Evolutionary conservation across 2,329 filamentous ascomycete genomes (phyloP), one percentile per base, ranked within the genome.

Genomic region (Aspergillus fumigatiaffinis): DNA sequence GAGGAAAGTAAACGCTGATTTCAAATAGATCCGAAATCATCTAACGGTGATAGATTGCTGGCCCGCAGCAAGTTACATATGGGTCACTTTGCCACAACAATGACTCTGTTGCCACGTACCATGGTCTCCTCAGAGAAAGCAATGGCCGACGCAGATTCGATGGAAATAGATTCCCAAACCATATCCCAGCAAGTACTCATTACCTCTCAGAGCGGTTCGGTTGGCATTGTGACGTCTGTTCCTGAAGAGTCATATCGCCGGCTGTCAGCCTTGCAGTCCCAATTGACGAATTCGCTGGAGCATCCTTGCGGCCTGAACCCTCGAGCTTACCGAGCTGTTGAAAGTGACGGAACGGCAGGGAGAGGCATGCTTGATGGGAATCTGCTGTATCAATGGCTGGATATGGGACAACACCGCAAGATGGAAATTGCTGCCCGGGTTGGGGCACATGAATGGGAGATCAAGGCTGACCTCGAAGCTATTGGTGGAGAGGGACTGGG

Each of bases 11-110:
- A 14, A 25, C 23, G 26, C 44, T 47, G 44, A 47, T 47, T 20
- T 14, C 21, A 32, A 53, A 44, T 20, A 96, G 92, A 97, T 70
- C 93, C 93, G 17, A 95, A 96, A 78, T 95, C 92, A 6, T 85
- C 96, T 35, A 90, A 93, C 56, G 94, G 94, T 51, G 89, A 92
- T 67, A 85, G 92, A 44, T 84, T 99, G 25, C 83, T 99, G 7
- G 91, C 93, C 73, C 87, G 90, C 58, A 91, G 90, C 53, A 90
- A 91, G 57, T 97, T 99, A 77, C 88, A 92, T 70, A 87, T 90
- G 0, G 92, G 91, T 41, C 90, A 96, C 73, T 83, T 88, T 62
- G 86, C 90, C 0, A 88, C 89, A 0, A 84, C 83, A 41, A 88
- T 92, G 64, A 86, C 88, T 21, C 84, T 97, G 51, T 82, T 97